Evolutionary conservation across 345 rosid genomes (phyloP).

Genomic region (Trapa incisa): DNA sequence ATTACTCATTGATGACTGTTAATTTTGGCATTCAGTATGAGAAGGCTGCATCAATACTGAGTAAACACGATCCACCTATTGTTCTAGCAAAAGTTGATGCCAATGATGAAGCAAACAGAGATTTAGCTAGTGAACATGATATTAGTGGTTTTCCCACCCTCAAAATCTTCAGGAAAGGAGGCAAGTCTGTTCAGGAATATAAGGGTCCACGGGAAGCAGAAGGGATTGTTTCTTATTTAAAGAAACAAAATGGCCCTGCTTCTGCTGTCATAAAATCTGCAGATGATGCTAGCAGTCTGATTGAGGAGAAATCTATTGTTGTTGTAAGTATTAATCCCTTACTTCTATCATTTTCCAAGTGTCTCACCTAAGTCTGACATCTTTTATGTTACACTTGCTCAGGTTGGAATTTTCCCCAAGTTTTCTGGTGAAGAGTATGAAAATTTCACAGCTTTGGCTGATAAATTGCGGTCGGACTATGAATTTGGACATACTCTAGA

Average conservation of each 20-base stretch:
- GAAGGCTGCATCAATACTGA: conserved; percentile 81
- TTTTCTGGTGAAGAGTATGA: conserved; percentile 82
- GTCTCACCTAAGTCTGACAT: background rate
- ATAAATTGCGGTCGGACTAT: conserved; percentile 77
- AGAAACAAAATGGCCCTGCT: conserved; percentile 91
- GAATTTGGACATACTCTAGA: conserved; percentile 75
- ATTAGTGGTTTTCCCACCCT: conserved; percentile 84
- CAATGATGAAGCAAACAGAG: conserved; percentile 57
- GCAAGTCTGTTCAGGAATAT: conserved; percentile 65
- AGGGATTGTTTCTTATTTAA: conserved; percentile 67
- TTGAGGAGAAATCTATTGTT: conserved; percentile 52
- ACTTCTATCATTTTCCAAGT: background rate
- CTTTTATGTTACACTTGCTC: conserved; percentile 7
- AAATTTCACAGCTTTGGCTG: conserved; percentile 54
- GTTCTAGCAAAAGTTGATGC: conserved; percentile 89
- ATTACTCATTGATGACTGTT: background rate
- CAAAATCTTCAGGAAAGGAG: conserved; percentile 77
- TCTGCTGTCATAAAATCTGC: conserved; percentile 59
- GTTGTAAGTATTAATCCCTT: conserved; percentile 41
- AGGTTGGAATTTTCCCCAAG: conserved; percentile 90
- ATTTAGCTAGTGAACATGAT: conserved; percentile 38
- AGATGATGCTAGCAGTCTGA: conserved; percentile 44
- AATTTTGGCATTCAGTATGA: conserved; percentile 44
- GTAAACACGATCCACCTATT: conserved; percentile 47
- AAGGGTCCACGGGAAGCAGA: conserved; percentile 96